Evolutionary conservation across 1,139 yeast genomes (phyloP).

Genomic region (Yamadazyma epiphylla): DNA sequence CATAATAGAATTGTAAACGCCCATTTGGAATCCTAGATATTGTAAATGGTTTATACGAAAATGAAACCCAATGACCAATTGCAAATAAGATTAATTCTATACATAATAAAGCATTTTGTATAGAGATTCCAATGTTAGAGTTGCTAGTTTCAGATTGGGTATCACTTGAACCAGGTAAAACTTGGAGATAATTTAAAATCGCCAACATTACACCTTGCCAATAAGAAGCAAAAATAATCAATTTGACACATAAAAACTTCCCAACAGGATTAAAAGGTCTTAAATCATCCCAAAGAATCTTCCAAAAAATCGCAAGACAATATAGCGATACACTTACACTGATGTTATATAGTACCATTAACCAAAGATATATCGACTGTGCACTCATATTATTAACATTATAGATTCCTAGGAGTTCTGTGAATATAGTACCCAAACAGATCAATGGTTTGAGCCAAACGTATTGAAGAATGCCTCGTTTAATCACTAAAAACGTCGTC

Average conservation of each 20-base stretch:
- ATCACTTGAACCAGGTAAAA: slow-evolving; percentile 33
- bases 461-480: slow-evolving; percentile 86
- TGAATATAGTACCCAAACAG: slow-evolving; percentile 52
- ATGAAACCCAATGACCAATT: slow-evolving; percentile 81
- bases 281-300: slow-evolving; percentile 72
- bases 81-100: slow-evolving; percentile 86
- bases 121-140: slow-evolving; percentile 49
- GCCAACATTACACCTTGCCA: slow-evolving; percentile 89
- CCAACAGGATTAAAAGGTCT: slow-evolving; percentile 84
- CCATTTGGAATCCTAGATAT: slow-evolving; percentile 62
- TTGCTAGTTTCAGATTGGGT: slow-evolving; percentile 21
- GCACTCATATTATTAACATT: slow-evolving; percentile 48
- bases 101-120: slow-evolving; percentile 79
- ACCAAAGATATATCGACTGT: slow-evolving; percentile 58
- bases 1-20: slow-evolving; percentile 54
- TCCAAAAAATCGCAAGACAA: slow-evolving; percentile 89
- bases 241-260: slow-evolving; percentile 87
- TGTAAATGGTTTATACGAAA: slow-evolving; percentile 72
- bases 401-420: slow-evolving; percentile 49
- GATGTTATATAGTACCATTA: slow-evolving; percentile 67
- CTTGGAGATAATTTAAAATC: slow-evolving; percentile 52
- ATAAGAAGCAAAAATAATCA: slow-evolving; percentile 91
- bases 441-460: slow-evolving; percentile 91
- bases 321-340: slow-evolving; percentile 82
- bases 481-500: slow-evolving; percentile 65